Evolutionary conservation across 192 early-diverging fungal species (phyloP), one percentile per base, ranked within the genome.

Genomic region (Podila minutissima): DNA sequence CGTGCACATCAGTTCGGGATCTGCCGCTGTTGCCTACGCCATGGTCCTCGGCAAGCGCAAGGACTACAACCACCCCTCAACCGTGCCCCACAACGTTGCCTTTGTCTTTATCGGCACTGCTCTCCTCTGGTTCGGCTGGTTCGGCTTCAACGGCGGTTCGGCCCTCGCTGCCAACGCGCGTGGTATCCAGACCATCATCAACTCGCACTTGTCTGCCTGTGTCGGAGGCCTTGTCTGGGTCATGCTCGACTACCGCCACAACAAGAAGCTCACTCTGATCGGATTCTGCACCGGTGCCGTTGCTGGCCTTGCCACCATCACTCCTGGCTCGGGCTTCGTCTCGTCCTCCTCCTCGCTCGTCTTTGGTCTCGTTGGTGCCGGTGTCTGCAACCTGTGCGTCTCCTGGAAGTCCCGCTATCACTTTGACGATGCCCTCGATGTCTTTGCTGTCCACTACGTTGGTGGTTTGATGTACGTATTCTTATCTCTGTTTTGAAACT

Each of bases 121-220:
- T 13, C 83, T 96, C 31, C 77, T 97, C 59, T 96, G 95, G 92
- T 96, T 97, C 74, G 96, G 96, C 38, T 97, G 95, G 95, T 92
- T 93, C 59, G 94, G 92, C 1, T 97, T 96, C 83, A 97, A 97
- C 82, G 94, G 91, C 22, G 95, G 94, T 35, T 88, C 84, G n/a
- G 94, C 92, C 4, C 76, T 94, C 19, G 87, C 89, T 32, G 89
- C 89, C 29, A 92, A 90, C 17, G 88, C 92, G 1, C 87, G 93
- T 5, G 92, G 94, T 15, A 92, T 91, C 24, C 91, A 93, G 61
- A 91, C 95, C 0, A 88, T 93, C 38, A 78, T 95, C 74, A 89
- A 87, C 60, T 96, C 96, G 26, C 91, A 90, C 74, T 53, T 95
- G 29, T 90, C 95, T 0, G 93, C 89, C 50, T 91, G 92, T 48